Conservation (phyloP, 192 early-diverging fungal genomes). For the Jimgerdemannia lactiflua region DNA sequence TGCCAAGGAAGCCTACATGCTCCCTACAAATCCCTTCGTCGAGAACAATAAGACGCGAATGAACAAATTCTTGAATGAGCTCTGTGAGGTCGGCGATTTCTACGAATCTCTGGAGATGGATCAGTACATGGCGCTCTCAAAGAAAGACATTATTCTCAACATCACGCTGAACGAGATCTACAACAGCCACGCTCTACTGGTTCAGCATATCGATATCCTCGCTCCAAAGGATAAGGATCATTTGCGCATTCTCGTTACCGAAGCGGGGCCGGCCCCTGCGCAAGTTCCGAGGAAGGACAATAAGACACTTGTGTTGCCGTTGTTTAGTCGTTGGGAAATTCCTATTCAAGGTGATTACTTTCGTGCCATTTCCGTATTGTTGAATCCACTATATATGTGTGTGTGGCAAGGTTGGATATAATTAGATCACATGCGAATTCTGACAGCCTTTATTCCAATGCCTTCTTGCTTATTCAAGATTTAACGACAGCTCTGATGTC, state of each 20-base stretch:
- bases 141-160: slow-evolving; percentile 84
- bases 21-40: slow-evolving; percentile 84
- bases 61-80: slow-evolving; percentile 84
- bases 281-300: slow-evolving; percentile 83
- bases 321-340: slow-evolving; percentile 84
- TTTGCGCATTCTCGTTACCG: slow-evolving; percentile 73
- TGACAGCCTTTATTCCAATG: too few relatives aligned
- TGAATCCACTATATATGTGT: slow-evolving; percentile 2
- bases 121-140: slow-evolving; percentile 94
- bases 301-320: slow-evolving; percentile 63
- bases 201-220: slow-evolving; percentile 79
- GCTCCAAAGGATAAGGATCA: slow-evolving; percentile 80
- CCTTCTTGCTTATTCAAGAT: slow-evolving; percentile 21
- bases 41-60: slow-evolving; percentile 84
- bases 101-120: slow-evolving; percentile 98
- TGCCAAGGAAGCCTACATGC: slow-evolving; percentile 91
- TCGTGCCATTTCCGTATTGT: slow-evolving; percentile 19
- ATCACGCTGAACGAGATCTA: slow-evolving; percentile 96
- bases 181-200: slow-evolving; percentile 83
- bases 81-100: slow-evolving; percentile 95
- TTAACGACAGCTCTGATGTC: slow-evolving; percentile 64
- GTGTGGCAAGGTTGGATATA: too few relatives aligned
- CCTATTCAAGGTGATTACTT: slow-evolving; percentile 62
- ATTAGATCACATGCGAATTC: too few relatives aligned
- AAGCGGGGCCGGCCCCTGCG: slow-evolving; percentile 67